A percentile compares a stretch with the other conserved stretches of the same genome.
These are phyloP conservation scores for Kalmanozyma brasiliensis DNA, from an alignment of 1,284 basidiomycete genomes.

Conservation along the genomic window DNA sequence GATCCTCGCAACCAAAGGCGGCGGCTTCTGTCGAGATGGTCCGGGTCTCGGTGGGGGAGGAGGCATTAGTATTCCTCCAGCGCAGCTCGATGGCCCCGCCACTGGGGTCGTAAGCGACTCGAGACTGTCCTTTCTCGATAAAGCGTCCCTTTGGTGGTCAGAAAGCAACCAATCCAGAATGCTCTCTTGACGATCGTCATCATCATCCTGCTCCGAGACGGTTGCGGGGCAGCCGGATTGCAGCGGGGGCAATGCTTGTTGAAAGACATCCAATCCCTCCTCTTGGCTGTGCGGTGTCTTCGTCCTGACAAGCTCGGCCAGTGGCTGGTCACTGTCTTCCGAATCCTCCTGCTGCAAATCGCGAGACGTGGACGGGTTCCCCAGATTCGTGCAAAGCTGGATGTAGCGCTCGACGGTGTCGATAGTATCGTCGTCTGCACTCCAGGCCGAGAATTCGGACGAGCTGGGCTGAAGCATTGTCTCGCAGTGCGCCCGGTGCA, in stretches of 20 bases:
- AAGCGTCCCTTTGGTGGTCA: neutral
- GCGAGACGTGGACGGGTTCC: too few relatives aligned
- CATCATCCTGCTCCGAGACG: too few relatives aligned
- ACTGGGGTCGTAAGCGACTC: neutral
- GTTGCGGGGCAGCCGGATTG: too few relatives aligned
- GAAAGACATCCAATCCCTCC: too few relatives aligned
- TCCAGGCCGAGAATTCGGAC: neutral
- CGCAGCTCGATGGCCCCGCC: constrained; percentile 1
- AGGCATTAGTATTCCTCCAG: constrained; percentile 18
- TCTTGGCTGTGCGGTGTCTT: neutral
- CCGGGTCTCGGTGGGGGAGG: constrained; percentile 22
- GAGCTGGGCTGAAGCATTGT: neutral
- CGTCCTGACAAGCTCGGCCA: too few relatives aligned
- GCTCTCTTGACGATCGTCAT: too few relatives aligned
- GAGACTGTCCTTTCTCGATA: neutral
- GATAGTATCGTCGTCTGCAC: too few relatives aligned
- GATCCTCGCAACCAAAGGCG: constrained; percentile 19
- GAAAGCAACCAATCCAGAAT: constrained; percentile 4
- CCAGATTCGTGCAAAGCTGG: too few relatives aligned
- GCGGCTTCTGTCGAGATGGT: constrained; percentile 24
- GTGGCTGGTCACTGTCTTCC: too few relatives aligned
- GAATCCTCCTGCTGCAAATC: too few relatives aligned
- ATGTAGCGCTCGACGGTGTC: too few relatives aligned
- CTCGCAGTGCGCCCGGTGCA: constrained; percentile 25
- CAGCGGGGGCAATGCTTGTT: too few relatives aligned